phyloP scores from a whole-genome alignment of 106 monocot species.

The Dendrobium huoshanense region DNA sequence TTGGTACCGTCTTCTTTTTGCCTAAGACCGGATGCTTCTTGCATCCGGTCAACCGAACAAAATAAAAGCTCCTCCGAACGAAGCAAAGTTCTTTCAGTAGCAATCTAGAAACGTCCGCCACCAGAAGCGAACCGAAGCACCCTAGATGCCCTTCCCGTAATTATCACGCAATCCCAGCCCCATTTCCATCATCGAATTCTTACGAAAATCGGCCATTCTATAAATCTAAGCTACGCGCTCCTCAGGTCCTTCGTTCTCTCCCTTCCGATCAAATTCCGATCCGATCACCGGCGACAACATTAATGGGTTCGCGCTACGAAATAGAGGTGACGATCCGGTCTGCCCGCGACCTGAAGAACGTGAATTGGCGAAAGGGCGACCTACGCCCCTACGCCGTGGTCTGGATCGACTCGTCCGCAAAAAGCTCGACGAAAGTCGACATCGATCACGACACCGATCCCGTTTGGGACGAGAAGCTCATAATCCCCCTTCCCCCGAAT shows the following conservation, averaged over 20 bases:
- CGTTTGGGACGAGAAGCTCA: constrained; percentile 67
- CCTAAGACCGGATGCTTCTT: too few species aligned
- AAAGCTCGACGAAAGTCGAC: constrained; percentile 68
- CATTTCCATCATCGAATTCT: not conserved
- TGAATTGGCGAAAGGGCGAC: constrained; percentile 71
- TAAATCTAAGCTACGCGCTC: not conserved
- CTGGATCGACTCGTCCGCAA: constrained; percentile 55
- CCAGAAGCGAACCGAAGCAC: not conserved
- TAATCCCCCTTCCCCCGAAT: constrained; percentile 28
- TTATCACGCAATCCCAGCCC: not conserved
- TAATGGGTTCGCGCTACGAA: constrained; percentile 47
- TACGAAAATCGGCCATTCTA: not conserved
- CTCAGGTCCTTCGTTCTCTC: not conserved
- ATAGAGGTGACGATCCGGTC: constrained; percentile 48
- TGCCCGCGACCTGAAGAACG: constrained; percentile 75
- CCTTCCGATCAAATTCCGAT: not conserved
- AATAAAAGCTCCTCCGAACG: too few species aligned
- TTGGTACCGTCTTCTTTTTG: too few species aligned
- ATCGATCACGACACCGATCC: constrained; percentile 43
- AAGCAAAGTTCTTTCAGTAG: not conserved
- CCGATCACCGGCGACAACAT: not conserved
- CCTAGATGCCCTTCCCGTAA: not conserved
- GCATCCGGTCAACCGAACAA: too few species aligned
- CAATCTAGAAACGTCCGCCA: not conserved
- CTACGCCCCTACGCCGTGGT: constrained; percentile 60